Evolutionary conservation across 2,329 filamentous ascomycete species (phyloP), one percentile per base, ranked within the genome.

Genomic region (Chaetomiaceae sp.): DNA sequence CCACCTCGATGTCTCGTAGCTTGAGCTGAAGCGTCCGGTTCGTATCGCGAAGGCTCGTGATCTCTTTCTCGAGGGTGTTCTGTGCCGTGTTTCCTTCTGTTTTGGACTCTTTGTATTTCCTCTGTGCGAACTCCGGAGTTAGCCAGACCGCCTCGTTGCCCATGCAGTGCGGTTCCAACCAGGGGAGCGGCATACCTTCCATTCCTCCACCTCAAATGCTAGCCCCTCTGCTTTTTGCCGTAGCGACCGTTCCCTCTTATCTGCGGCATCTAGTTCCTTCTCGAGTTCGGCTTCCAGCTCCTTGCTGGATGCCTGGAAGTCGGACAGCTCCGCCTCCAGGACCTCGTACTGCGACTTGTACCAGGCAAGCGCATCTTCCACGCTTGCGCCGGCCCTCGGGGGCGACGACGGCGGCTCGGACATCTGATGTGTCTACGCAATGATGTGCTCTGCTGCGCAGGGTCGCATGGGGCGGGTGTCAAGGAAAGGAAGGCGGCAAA

Each of bases 281-380:
- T 98, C 93, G 43, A 98, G 74, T 68, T 97, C 93, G 38, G 85
- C 81, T 67, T 98, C 93, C 24, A 98, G 77, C 66, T 97, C 93
- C 65, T 88, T 86, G 67, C 90, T 96, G 45, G 89, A 95, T 48
- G 88, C 78, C 62, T 95, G 88, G 65, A 98, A 98, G 61, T 98
- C 93, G 52, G 86, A 80, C 51, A 98, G 79, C 67, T 98, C 93
- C 43, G 82, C 75, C 68, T 96, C 93, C 30, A 98, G 78, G 63
- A 88, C 82, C 68, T 94, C 89, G 70, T 97, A 97, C 66, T 97
- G 91, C 44, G 81, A 70, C 73, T 98, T 98, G 79, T 97, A 98
- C 78, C 93, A 96, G 48, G 84, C 78, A 42, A 98, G 75, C 51
- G 90, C 85, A 62, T 93, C 87, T 62, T 89, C 83, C 40, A 76